phyloP scores from a whole-genome alignment of 2,329 filamentous ascomycete species.

The Zasmidium citrigriseum region DNA sequence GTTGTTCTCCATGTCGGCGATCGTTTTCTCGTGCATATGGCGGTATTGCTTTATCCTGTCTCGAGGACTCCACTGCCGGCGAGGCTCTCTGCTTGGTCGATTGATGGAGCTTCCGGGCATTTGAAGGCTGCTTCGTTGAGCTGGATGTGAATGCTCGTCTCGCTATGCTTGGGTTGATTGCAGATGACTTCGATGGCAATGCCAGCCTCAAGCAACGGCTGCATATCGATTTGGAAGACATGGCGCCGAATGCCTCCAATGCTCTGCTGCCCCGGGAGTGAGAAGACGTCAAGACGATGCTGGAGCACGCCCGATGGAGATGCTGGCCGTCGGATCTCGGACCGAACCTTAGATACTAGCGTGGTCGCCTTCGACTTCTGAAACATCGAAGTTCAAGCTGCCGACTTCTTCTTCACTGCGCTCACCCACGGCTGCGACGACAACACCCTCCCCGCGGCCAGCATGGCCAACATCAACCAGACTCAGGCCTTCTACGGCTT shows the following conservation, averaged over 20 bases:
- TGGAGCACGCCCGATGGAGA: conserved; percentile 15
- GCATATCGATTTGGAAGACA: conserved; percentile 30
- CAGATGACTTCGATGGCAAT: conserved; percentile 6
- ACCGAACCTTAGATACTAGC: neutral
- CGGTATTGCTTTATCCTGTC: conserved; percentile 5
- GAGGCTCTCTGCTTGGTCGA: conserved; percentile 23
- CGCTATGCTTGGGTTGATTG: conserved; percentile 9
- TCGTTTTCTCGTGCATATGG: conserved; percentile 4
- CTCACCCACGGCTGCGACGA: conserved; percentile 7
- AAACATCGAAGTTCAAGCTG: neutral
- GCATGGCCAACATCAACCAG: conserved; percentile 95
- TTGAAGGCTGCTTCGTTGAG: conserved; percentile 20
- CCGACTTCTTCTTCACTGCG: neutral
- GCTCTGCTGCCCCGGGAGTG: neutral
- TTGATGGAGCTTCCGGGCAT: conserved; percentile 24
- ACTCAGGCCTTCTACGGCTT: conserved; percentile 95
- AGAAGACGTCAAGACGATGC: neutral
- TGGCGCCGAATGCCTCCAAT: conserved; percentile 3
- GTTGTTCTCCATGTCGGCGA: conserved; percentile 27
- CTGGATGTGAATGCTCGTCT: conserved; percentile 25
- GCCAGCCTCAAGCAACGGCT: conserved; percentile 27
- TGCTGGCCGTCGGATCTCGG: conserved; percentile 2
- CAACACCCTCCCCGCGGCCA: conserved; percentile 34
- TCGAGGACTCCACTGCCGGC: conserved; percentile 17
- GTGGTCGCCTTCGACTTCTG: neutral